Percentiles rank a stretch among this genome's conserved stretches.
phyloP scores from a whole-genome alignment of 495 filamentous ascomycete genomes.

The Penicillium diatomitis region DNA sequence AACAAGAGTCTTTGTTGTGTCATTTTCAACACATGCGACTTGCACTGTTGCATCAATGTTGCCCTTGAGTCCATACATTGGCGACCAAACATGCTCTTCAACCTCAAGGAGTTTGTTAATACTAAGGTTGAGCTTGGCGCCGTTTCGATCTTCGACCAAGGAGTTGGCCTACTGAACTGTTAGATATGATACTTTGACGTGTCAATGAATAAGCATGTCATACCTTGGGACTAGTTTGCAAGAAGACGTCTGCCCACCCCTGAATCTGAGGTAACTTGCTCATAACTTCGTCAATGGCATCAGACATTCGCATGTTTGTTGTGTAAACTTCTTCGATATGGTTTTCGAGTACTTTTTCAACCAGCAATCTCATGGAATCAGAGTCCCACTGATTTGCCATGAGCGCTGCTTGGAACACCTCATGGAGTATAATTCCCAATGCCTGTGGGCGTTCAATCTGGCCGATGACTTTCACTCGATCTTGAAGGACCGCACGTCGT shows the following conservation, averaged over 20 bases:
- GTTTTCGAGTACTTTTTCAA: constrained; percentile 53
- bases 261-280: constrained; percentile 71
- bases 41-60: constrained; percentile 98
- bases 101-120: constrained; percentile 92
- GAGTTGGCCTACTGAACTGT: constrained; percentile 47
- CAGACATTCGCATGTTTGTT: constrained; percentile 61
- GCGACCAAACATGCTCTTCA: constrained; percentile 96
- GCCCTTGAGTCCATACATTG: constrained; percentile 92
- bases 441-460: constrained; percentile 68
- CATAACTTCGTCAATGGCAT: constrained; percentile 66
- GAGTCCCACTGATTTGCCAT: constrained; percentile 74
- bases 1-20: constrained; percentile 56
- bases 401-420: constrained; percentile 86
- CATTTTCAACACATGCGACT: constrained; percentile 64
- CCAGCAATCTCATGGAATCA: constrained; percentile 50
- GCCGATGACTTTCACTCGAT: constrained; percentile 80
- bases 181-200: neutral
- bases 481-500: constrained; percentile 83
- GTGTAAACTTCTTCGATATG: constrained; percentile 81
- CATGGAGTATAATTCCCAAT: constrained; percentile 87
- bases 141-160: constrained; percentile 69
- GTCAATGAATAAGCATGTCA: constrained; percentile 5
- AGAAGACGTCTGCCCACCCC: constrained; percentile 74
- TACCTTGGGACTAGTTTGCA: constrained; percentile 64
- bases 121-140: constrained; percentile 62